Evolutionary conservation across 2,329 filamentous ascomycete genomes (phyloP).

Genomic region (Aspergillus transmontanensis): DNA sequence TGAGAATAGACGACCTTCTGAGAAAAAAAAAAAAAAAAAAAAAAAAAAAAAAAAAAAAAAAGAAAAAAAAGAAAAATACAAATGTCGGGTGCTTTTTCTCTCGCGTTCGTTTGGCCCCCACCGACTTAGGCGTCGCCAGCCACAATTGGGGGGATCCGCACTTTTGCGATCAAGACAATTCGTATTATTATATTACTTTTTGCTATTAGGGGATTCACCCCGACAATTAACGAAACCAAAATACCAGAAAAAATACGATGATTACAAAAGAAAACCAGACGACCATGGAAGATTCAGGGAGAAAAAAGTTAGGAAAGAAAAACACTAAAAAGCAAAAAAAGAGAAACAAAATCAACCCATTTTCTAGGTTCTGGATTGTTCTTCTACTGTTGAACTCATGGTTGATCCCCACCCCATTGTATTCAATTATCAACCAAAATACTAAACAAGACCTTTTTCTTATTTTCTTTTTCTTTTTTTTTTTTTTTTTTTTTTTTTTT

Average conservation of each 20-base stretch:
- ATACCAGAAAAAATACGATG: neutral
- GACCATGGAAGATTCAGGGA: neutral
- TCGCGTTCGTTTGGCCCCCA: constrained; percentile 19
- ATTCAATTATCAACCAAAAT: neutral
- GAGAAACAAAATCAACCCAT: neutral
- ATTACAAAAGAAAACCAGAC: neutral
- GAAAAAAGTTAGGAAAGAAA: neutral
- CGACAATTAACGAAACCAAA: neutral
- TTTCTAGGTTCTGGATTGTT: neutral
- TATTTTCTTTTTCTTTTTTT: too few relatives aligned
- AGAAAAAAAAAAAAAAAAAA: neutral
- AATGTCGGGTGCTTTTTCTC: neutral
- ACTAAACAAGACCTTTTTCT: neutral
- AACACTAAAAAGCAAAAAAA: neutral
- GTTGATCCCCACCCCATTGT: neutral
- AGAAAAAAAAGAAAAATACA: neutral
- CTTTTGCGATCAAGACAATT: constrained; percentile 9
- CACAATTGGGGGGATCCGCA: constrained; percentile 16
- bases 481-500: too few relatives aligned
- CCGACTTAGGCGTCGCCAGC: constrained; percentile 18
- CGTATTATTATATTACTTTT: constrained; percentile 6
- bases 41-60: neutral
- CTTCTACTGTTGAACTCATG: neutral
- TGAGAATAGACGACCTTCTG: neutral
- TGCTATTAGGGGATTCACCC: constrained; percentile 5